Conservation (phyloP, 768 basidiomycete species). For the Serendipita sp. region DNA sequence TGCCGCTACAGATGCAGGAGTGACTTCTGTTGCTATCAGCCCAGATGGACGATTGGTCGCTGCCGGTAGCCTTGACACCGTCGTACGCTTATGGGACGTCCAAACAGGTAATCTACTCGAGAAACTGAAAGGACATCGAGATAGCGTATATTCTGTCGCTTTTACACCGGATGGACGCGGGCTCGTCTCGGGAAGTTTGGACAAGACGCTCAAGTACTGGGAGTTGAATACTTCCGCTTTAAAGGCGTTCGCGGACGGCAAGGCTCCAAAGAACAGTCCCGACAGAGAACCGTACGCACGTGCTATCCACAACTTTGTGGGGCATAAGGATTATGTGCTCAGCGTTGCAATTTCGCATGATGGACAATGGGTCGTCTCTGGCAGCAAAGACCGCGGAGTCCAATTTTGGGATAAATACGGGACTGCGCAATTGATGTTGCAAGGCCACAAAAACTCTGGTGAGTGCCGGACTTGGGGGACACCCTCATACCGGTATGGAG, state of each 20-base stretch:
- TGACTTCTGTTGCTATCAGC: conserved; percentile 66
- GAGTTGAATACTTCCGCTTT: conserved; percentile 23
- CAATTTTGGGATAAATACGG: conserved; percentile 79
- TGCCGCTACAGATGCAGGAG: conserved; percentile 36
- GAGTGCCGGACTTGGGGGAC: conserved; percentile 13
- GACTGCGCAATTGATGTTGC: conserved; percentile 83
- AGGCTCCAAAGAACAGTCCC: conserved; percentile 17
- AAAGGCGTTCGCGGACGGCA: background rate
- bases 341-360: conserved; percentile 75
- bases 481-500: background rate
- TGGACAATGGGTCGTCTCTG: conserved; percentile 88
- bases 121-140: conserved; percentile 58
- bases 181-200: conserved; percentile 79
- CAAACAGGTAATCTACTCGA: conserved; percentile 55
- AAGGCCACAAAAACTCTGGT: conserved; percentile 60
- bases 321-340: conserved; percentile 77
- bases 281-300: conserved; percentile 15
- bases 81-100: conserved; percentile 73
- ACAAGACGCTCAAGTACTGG: conserved; percentile 81
- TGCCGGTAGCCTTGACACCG: conserved; percentile 40
- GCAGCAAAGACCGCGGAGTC: conserved; percentile 89
- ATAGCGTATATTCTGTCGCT: conserved; percentile 75
- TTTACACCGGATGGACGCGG: conserved; percentile 85
- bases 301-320: conserved; percentile 73
- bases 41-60: conserved; percentile 53